Evolutionary conservation across 1,284 basidiomycete species (phyloP).

Genomic region (Neolentinus lepideus): DNA sequence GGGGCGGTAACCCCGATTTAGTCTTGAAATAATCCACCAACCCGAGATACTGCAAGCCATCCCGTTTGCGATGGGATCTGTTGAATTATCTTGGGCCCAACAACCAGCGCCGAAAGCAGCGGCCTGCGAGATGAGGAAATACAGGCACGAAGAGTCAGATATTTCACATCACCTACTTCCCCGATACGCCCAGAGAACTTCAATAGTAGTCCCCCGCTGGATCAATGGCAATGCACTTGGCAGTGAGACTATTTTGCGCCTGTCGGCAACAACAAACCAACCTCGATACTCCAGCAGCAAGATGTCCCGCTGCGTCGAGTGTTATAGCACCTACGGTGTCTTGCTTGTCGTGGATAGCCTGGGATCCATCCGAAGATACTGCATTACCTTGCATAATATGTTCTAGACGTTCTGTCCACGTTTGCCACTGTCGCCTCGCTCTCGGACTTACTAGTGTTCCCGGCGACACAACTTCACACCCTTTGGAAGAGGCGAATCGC

Average conservation of each 20-base stretch:
- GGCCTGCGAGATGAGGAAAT: slow-evolving; percentile 31
- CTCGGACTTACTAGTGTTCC: slow-evolving; percentile 39
- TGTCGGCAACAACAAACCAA: slow-evolving; percentile 15
- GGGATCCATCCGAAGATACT: slow-evolving; percentile 3
- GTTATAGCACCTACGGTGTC: slow-evolving; percentile 74
- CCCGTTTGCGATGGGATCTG: slow-evolving; percentile 7
- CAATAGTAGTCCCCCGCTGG: slow-evolving; percentile 65
- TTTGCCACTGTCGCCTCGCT: slow-evolving; percentile 47
- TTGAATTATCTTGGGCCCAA: slow-evolving; percentile 41
- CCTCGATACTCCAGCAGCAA: slow-evolving; percentile 75
- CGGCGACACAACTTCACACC: slow-evolving; percentile 27
- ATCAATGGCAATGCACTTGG: slow-evolving; percentile 2
- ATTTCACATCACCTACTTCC: slow-evolving; percentile 36
- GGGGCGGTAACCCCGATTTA: not conserved
- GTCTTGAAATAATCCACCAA: slow-evolving; percentile 12
- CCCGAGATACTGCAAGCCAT: slow-evolving; percentile 70
- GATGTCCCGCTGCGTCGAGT: slow-evolving; percentile 32
- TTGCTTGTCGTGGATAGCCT: slow-evolving; percentile 33
- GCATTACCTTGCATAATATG: not conserved
- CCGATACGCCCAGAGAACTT: slow-evolving; percentile 66
- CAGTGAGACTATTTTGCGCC: not conserved
- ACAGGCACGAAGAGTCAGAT: not conserved
- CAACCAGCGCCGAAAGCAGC: slow-evolving; percentile 62
- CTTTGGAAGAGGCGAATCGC: slow-evolving; percentile 32
- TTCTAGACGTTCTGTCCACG: slow-evolving; percentile 48